phyloP scores from a whole-genome alignment of 257 asterid species.

The Ilex aquifolium region DNA sequence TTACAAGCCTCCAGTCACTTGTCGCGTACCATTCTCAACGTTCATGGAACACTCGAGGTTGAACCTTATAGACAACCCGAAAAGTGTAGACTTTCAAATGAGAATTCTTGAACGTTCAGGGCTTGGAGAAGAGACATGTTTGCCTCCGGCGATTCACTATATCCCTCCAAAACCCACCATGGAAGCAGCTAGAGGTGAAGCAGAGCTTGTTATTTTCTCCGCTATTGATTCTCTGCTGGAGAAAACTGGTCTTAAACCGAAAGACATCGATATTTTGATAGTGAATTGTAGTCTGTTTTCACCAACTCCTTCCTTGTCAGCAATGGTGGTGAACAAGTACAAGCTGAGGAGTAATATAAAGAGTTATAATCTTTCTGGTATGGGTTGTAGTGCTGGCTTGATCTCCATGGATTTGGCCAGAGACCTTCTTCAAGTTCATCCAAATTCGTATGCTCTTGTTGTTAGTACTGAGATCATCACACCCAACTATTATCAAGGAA shows the following conservation, averaged over 20 bases:
- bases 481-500: constrained; percentile 1
- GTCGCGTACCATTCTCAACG: neutral
- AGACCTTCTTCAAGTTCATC: constrained; percentile 3
- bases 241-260: neutral
- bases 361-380: constrained; percentile 1
- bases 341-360: neutral
- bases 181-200: neutral
- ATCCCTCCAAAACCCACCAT: constrained; percentile 2
- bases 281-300: constrained; percentile 4
- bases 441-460: constrained; percentile 2
- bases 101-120: neutral
- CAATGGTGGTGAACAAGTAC: constrained; percentile 4
- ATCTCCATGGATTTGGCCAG: neutral
- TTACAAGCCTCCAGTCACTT: neutral
- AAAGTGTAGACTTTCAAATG: constrained; percentile 1
- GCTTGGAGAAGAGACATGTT: constrained; percentile 1
- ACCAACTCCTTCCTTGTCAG: neutral
- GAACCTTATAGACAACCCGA: neutral
- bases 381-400: constrained; percentile 1
- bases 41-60: constrained; percentile 1
- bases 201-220: neutral
- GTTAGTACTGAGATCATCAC: constrained; percentile 4
- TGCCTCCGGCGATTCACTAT: neutral
- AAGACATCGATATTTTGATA: neutral
- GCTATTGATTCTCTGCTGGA: neutral